Conservation (phyloP, 495 filamentous ascomycete genomes). For the Trichoderma parareesei region DNA sequence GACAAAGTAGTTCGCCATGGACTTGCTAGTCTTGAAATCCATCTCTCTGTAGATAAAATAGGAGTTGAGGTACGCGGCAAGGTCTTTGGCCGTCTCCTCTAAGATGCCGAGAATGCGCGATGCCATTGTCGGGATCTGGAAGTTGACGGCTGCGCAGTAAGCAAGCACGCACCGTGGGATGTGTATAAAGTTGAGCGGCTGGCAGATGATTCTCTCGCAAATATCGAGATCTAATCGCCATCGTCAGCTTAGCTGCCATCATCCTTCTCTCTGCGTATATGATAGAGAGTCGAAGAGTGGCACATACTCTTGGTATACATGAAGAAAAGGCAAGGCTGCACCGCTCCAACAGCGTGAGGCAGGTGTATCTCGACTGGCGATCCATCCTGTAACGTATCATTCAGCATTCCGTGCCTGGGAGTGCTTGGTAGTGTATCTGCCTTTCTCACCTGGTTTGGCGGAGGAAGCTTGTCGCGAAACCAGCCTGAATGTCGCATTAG, state of each 20-base stretch:
- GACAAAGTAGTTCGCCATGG: not conserved
- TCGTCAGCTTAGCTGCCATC: not conserved
- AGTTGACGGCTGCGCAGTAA: conserved; percentile 5
- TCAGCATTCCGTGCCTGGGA: not conserved
- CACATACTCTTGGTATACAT: conserved; percentile 4
- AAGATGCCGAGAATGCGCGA: not conserved
- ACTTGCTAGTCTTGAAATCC: conserved; percentile 1
- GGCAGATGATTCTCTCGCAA: not conserved
- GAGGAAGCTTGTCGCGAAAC: conserved; percentile 6
- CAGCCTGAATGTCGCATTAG: conserved; percentile 1
- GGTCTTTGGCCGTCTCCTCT: not conserved
- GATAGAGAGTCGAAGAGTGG: not conserved
- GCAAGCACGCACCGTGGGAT: conserved; percentile 1
- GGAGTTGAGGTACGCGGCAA: not conserved
- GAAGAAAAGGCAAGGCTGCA: conserved; percentile 5
- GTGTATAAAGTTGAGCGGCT: conserved; percentile 9
- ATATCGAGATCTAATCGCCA: not conserved
- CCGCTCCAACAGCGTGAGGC: not conserved
- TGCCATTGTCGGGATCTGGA: conserved; percentile 3
- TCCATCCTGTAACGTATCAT: not conserved
- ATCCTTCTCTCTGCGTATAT: not conserved
- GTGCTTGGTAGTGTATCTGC: not conserved
- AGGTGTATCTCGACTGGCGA: not conserved
- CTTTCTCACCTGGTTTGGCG: not conserved
- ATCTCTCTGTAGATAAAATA: not conserved